Evolutionary conservation across 345 rosid species (phyloP).

Genomic region (Hypericum perforatum): DNA sequence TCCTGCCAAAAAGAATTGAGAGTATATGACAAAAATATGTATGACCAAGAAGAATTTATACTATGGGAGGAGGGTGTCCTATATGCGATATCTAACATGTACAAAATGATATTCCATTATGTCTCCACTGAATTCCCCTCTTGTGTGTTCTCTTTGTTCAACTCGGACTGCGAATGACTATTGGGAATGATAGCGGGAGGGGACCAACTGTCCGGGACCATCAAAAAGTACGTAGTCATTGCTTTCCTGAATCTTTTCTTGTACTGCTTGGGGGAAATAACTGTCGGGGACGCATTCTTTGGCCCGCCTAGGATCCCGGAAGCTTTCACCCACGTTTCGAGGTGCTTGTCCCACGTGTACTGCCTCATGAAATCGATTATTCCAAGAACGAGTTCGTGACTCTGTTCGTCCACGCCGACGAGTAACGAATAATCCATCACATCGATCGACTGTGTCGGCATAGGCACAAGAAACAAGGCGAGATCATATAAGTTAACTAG

Average conservation of each 20-base stretch:
- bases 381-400: conserved; percentile 18
- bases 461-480: neutral
- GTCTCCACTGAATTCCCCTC: too few relatives aligned
- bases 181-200: neutral
- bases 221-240: conserved; percentile 12
- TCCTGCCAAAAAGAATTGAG: too few relatives aligned
- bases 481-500: too few relatives aligned
- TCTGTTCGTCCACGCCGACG: conserved; percentile 20
- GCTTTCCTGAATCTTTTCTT: conserved; percentile 23
- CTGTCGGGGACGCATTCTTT: conserved; percentile 18
- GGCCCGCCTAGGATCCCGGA: conserved; percentile 20
- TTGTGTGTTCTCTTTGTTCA: too few relatives aligned
- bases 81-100: too few relatives aligned
- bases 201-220: conserved; percentile 25
- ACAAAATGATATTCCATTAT: too few relatives aligned
- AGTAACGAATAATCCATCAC: conserved; percentile 22
- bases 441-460: conserved; percentile 9
- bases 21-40: too few relatives aligned
- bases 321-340: conserved; percentile 25
- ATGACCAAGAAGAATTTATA: too few relatives aligned
- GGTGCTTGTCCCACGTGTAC: conserved; percentile 26
- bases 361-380: conserved; percentile 25
- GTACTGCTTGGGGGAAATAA: conserved; percentile 22
- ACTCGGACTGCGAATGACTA: too few relatives aligned
- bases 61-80: too few relatives aligned